Percentiles rank a stretch among this genome's conserved stretches.
Conservation (phyloP, 23 red algal species). For the Cyanidioschyzon merolae region DNA sequence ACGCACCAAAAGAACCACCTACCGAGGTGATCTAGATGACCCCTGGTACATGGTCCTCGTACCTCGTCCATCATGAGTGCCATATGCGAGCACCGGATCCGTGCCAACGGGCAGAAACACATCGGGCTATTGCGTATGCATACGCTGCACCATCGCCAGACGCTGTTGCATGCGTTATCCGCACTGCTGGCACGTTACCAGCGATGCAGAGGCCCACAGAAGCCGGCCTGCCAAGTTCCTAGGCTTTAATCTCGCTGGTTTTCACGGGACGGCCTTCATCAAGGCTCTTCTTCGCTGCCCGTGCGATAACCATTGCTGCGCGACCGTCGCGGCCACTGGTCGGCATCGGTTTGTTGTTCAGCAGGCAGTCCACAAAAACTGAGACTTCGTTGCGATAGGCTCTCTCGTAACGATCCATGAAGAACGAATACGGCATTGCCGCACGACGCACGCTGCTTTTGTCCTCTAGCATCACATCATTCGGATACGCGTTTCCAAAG, state of each 20-base stretch:
- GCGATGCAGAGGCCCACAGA: no score
- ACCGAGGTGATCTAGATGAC: no score
- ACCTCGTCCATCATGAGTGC: no score
- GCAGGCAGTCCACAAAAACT: conserved; percentile 74
- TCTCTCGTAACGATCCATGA: conserved; percentile 84
- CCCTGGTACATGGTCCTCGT: no score
- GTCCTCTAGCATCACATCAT: conserved; percentile 44
- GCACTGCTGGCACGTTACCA: no score
- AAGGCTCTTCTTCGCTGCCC: conserved; percentile 70
- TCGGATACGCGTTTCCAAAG: conserved; percentile 66
- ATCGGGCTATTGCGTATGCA: no score
- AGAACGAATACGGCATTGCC: conserved; percentile 73
- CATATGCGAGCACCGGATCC: no score
- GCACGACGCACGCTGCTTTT: conserved; percentile 27
- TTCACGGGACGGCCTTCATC: conserved; percentile 68
- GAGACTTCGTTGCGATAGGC: conserved; percentile 80
- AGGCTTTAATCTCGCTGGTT: conserved; percentile 55
- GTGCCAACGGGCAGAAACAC: no score
- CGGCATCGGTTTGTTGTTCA: conserved; percentile 46
- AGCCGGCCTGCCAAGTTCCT: no score
- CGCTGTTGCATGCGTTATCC: no score
- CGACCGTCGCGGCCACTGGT: conserved; percentile 67
- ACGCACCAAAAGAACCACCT: no score
- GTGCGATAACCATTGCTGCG: conserved; percentile 77
- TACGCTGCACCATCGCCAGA: no score